phyloP scores from a whole-genome alignment of 2,329 filamentous ascomycete species.

The Monilinia fructigena region DNA sequence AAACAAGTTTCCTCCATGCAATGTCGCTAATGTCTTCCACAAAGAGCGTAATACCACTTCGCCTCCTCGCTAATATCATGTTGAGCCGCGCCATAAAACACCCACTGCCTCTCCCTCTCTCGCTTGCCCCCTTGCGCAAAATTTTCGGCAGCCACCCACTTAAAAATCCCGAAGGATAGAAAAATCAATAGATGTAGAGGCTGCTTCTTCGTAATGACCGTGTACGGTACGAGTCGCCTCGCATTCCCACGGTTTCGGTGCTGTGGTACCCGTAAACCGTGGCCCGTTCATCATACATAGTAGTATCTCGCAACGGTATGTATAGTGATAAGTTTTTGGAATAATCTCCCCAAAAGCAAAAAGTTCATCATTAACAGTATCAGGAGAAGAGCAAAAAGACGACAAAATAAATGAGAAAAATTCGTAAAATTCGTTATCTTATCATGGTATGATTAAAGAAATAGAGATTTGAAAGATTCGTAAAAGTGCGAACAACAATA shows the following conservation, averaged over 20 bases:
- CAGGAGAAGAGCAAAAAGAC: constrained; percentile 1
- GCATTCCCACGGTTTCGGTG: constrained; percentile 35
- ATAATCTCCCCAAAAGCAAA: not conserved
- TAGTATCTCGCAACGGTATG: constrained; percentile 29
- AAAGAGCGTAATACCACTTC: constrained; percentile 9
- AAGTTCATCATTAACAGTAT: not conserved
- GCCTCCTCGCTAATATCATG: not conserved
- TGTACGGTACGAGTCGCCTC: constrained; percentile 39
- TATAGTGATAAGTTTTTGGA: not conserved
- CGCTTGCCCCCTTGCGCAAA: constrained; percentile 26
- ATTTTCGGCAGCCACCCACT: not conserved
- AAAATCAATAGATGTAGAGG: constrained; percentile 3
- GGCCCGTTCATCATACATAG: constrained; percentile 26
- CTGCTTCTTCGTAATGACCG: constrained; percentile 37
- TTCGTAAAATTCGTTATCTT: constrained; percentile 20
- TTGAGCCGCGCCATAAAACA: not conserved
- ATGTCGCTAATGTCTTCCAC: not conserved
- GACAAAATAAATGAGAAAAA: constrained; percentile 21
- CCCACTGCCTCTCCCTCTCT: constrained; percentile 29
- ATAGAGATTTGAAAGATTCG: constrained; percentile 25
- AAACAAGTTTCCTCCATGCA: constrained; percentile 12
- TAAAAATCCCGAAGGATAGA: not conserved
- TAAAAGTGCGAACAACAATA: constrained; percentile 23
- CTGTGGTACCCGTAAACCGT: constrained; percentile 36
- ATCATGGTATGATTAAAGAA: constrained; percentile 24